Evolutionary conservation across 2,329 filamentous ascomycete genomes (phyloP), one percentile per base, ranked within the genome.

Genomic region (Penicillium occitanis): DNA sequence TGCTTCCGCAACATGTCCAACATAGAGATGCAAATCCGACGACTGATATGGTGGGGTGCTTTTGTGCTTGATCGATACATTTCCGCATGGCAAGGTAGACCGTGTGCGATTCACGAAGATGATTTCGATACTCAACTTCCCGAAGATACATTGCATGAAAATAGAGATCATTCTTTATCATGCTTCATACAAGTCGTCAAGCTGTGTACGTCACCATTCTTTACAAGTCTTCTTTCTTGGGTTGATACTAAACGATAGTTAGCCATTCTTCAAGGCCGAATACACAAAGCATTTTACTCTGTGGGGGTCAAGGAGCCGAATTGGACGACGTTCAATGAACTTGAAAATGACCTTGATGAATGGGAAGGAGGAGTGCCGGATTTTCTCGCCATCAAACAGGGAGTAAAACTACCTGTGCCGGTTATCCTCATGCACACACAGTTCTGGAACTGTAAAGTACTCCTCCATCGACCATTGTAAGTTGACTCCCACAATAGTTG

Each of bases 41-140:
- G 65, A 7, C n/a, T 65, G 35, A 67, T 67, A 44, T 67, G 65
- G 65, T 67, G 65, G 65, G 65, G 66, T 5, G 58, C 63, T 30
- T 67, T 67, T 62, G 66, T 67, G n/a, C 57, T 67, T 5, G 66
- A 67, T 48, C 19, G 66, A 62, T 67, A 67, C 30, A 65, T 67
- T 40, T 61, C 66, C 8, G 66, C 66, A 33, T 67, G 66, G 66
- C 66, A 67, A 44, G 66, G 66, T 33, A 64, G 66, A 1, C 66
- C 66, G 5, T 67, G 66, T 51, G 66, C 60, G 19, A 67, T 67
- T 33, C 66, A 67, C 17, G 57, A 67, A 57, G 63, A 65, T 46
- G 66, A 67, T 55, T 67, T 65, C 28, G 66, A 67, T n/a, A 67
- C 66, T 4, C 22, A 67, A 35, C 30, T 67, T 5, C 66, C 66